Conservation (phyloP, 179 eudicot species). For the Silene vulgaris region DNA sequence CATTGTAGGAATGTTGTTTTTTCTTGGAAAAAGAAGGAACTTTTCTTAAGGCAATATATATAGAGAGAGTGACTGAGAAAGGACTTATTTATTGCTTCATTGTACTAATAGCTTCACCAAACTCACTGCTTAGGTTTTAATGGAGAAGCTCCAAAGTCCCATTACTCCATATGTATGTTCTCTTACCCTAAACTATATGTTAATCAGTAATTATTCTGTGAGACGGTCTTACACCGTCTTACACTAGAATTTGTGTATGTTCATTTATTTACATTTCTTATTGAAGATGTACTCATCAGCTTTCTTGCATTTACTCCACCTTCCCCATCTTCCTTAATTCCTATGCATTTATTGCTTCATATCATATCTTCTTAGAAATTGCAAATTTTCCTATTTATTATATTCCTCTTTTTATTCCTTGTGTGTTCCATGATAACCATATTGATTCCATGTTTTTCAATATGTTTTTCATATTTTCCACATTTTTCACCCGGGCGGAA, state of each 20-base stretch:
- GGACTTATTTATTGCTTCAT: constrained; percentile 28
- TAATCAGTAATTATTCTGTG: too few species aligned
- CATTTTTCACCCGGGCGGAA: too few species aligned
- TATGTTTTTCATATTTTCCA: too few species aligned
- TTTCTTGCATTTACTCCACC: constrained; percentile 38
- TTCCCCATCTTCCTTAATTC: constrained; percentile 15
- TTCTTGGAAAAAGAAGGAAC: constrained; percentile 23
- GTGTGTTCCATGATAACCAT: constrained; percentile 15
- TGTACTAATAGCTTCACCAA: constrained; percentile 27
- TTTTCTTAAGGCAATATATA: neutral
- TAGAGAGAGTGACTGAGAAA: constrained; percentile 11
- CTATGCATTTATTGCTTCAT: constrained; percentile 31
- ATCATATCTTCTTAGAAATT: constrained; percentile 30
- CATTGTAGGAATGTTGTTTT: constrained; percentile 46
- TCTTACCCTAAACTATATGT: neutral
- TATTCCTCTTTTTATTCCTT: constrained; percentile 23
- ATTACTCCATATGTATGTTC: constrained; percentile 51
- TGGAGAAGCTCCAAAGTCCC: constrained; percentile 60
- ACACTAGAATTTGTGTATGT: neutral
- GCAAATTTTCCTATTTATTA: constrained; percentile 23
- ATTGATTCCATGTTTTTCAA: constrained; percentile 9
- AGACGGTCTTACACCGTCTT: too few species aligned
- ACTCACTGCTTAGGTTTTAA: constrained; percentile 23
- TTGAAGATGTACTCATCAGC: constrained; percentile 9
- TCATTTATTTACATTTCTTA: neutral